Evolutionary conservation across 768 basidiomycete species (phyloP).

Genomic region (Amanita molliuscula): DNA sequence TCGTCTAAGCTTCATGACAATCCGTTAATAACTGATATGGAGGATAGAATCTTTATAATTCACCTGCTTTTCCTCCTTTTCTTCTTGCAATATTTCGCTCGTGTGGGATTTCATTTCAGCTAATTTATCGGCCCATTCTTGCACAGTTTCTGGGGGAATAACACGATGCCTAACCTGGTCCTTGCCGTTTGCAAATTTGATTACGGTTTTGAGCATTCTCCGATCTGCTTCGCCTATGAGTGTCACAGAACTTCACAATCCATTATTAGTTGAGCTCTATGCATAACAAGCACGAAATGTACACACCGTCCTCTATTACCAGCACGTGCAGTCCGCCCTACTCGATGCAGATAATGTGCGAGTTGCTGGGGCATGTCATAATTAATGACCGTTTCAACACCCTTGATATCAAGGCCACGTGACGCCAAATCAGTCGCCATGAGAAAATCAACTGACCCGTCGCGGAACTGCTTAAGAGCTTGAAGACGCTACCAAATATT

Average conservation of each 20-base stretch:
- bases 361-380: constrained; percentile 96
- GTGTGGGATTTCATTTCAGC: constrained; percentile 70
- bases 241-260: constrained; percentile 65
- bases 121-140: constrained; percentile 61
- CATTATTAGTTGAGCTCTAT: constrained; percentile 2
- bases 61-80: constrained; percentile 92
- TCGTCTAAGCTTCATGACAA: constrained; percentile 49
- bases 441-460: constrained; percentile 80
- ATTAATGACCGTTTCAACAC: constrained; percentile 95
- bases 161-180: constrained; percentile 87
- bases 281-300: not conserved
- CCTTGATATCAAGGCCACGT: constrained; percentile 94
- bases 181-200: constrained; percentile 72
- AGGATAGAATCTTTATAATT: not conserved
- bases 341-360: constrained; percentile 92
- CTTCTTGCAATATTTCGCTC: constrained; percentile 71
- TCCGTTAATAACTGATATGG: not conserved
- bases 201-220: constrained; percentile 91
- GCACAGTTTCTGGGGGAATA: constrained; percentile 64
- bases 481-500: constrained; percentile 54
- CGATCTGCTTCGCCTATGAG: constrained; percentile 94
- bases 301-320: constrained; percentile 84
- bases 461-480: constrained; percentile 81
- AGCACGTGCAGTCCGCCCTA: constrained; percentile 94
- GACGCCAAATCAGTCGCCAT: constrained; percentile 97